phyloP scores from a whole-genome alignment of 2,329 filamentous ascomycete genomes.

The Trichothecium sympodiale region DNA sequence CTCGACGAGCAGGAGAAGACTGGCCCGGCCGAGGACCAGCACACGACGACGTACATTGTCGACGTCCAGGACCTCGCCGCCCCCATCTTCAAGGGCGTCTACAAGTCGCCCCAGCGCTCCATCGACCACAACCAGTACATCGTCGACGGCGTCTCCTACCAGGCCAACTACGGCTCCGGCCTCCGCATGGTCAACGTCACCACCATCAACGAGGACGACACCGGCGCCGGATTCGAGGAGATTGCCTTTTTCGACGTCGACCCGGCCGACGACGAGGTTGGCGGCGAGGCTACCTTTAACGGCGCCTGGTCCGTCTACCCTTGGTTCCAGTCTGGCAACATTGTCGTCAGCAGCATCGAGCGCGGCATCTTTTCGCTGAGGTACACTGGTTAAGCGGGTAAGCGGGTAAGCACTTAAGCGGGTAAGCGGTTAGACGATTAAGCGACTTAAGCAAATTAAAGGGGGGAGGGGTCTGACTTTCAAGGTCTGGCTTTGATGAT shows the following conservation, averaged over 20 bases:
- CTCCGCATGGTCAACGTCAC: conserved; percentile 24
- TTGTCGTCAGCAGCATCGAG: conserved; percentile 36
- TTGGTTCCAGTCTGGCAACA: conserved; percentile 29
- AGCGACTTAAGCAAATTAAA: too few species aligned
- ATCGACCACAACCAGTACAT: conserved; percentile 38
- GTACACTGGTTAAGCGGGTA: conserved; percentile 8
- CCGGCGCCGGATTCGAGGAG: conserved; percentile 26
- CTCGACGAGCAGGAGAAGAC: conserved; percentile 34
- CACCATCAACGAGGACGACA: conserved; percentile 21
- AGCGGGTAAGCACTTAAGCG: too few species aligned
- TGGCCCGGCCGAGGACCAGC: conserved; percentile 23
- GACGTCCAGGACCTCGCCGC: conserved; percentile 28
- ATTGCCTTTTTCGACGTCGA: conserved; percentile 34
- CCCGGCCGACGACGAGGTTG: conserved; percentile 30
- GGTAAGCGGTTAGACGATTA: too few species aligned
- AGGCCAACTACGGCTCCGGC: conserved; percentile 37
- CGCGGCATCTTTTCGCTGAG: conserved; percentile 32
- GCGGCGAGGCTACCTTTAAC: conserved; percentile 22
- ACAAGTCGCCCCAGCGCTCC: conserved; percentile 22
- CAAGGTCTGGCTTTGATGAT: too few species aligned
- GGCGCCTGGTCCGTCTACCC: conserved; percentile 34
- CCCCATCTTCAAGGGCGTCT: conserved; percentile 27
- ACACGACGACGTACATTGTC: conserved; percentile 38
- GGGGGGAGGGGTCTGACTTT: too few species aligned
- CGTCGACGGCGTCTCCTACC: conserved; percentile 27